Evolutionary conservation across 805 yeast species (phyloP).

Genomic region (Lipomyces spencermartinsiae): DNA sequence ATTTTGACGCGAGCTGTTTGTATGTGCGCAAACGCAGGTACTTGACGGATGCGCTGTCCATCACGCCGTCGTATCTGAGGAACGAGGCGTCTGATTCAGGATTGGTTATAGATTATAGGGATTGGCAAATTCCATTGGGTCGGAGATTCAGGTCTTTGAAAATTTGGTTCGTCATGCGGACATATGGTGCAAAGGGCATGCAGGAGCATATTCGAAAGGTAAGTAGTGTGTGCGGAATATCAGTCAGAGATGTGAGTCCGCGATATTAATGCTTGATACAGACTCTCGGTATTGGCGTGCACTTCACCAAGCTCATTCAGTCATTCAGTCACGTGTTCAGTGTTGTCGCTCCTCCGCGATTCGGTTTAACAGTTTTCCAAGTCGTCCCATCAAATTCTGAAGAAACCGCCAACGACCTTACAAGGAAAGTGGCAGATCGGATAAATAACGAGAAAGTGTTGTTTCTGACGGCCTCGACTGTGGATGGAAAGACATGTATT

Average conservation of each 20-base stretch:
- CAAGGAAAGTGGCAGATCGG: slow-evolving; percentile 33
- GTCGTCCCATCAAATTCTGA: slow-evolving; percentile 25
- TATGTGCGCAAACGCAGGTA: slow-evolving; percentile 35
- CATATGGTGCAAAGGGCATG: slow-evolving; percentile 37
- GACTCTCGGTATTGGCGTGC: slow-evolving; percentile 29
- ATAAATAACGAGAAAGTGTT: slow-evolving; percentile 31
- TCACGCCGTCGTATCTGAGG: slow-evolving; percentile 38
- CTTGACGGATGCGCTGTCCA: slow-evolving; percentile 37
- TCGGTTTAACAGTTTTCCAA: slow-evolving; percentile 39
- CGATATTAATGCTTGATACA: not conserved
- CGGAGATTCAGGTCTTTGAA: slow-evolving; percentile 40
- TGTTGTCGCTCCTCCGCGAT: slow-evolving; percentile 32
- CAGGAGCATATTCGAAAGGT: slow-evolving; percentile 34
- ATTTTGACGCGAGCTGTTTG: slow-evolving; percentile 40
- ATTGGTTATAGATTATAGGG: slow-evolving; percentile 39
- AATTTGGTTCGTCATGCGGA: slow-evolving; percentile 41
- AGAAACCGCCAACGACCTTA: slow-evolving; percentile 22
- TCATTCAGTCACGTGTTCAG: slow-evolving; percentile 28
- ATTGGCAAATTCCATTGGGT: slow-evolving; percentile 41
- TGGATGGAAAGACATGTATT: slow-evolving; percentile 28
- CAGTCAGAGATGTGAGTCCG: not conserved
- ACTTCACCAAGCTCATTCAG: slow-evolving; percentile 28
- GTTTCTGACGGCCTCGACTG: slow-evolving; percentile 36
- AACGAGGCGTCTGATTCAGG: slow-evolving; percentile 38
- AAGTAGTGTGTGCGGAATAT: slow-evolving; percentile 1